These are phyloP conservation scores for Cyberlindnera veronae DNA, from an alignment of 805 yeast genomes.

Conservation along the genomic window DNA sequence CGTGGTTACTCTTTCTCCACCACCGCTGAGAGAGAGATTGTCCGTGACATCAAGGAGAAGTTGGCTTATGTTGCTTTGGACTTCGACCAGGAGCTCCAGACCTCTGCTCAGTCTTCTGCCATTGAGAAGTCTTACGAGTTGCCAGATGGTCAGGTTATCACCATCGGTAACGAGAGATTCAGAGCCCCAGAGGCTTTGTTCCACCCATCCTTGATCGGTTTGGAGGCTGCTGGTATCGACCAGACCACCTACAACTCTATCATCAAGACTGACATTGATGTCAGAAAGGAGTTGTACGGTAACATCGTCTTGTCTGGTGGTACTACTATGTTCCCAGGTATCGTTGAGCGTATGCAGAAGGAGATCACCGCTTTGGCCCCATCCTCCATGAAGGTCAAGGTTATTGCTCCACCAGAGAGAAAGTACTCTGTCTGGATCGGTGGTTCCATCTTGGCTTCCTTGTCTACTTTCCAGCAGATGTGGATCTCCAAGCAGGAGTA, in stretches of 20 bases:
- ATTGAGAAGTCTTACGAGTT: slow-evolving; percentile 98
- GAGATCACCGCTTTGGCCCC: slow-evolving; percentile 99
- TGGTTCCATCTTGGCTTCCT: slow-evolving; percentile 98
- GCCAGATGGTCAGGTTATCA: slow-evolving; percentile 99
- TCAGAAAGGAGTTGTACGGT: slow-evolving; percentile 97
- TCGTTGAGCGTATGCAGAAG: slow-evolving; percentile 99
- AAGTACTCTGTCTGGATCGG: slow-evolving; percentile 99
- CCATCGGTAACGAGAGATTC: slow-evolving; percentile 99
- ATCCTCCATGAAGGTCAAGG: slow-evolving; percentile 99
- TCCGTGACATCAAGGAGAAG: slow-evolving; percentile 89
- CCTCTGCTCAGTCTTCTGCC: slow-evolving; percentile 96
- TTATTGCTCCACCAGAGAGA: slow-evolving; percentile 99
- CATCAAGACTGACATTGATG: slow-evolving; percentile 98
- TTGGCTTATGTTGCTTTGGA: slow-evolving; percentile 98
- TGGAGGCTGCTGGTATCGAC: slow-evolving; percentile 98
- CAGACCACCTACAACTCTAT: slow-evolving; percentile 76
- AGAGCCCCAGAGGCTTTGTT: slow-evolving; percentile 99
- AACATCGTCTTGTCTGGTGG: slow-evolving; percentile 99
- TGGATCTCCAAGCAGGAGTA: slow-evolving; percentile 99
- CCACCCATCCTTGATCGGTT: slow-evolving; percentile 90
- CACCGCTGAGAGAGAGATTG: slow-evolving; percentile 98
- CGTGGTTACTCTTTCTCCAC: slow-evolving; percentile 99
- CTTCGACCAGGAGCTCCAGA: slow-evolving; percentile 99
- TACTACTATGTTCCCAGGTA: slow-evolving; percentile 99
- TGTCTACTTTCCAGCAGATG: slow-evolving; percentile 99